Conservation (phyloP, 2,329 filamentous ascomycete species). For the Cladosporium sp. region DNA sequence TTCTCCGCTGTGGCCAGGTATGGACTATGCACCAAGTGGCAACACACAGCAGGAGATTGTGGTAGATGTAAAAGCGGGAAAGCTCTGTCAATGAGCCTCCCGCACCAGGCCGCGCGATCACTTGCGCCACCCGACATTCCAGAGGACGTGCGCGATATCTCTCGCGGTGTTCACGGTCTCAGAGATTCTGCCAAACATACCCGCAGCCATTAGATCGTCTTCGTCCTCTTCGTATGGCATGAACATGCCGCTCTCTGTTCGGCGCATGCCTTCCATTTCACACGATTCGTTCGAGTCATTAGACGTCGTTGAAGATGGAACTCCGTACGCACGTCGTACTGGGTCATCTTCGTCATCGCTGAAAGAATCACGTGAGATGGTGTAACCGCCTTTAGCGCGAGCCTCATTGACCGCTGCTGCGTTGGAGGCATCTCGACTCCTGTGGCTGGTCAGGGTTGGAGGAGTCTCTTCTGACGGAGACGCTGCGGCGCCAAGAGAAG, state of each 20-base stretch:
- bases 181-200: conserved; percentile 75
- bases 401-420: conserved; percentile 12
- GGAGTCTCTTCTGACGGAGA: conserved; percentile 17
- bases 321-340: conserved; percentile 50
- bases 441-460: not conserved
- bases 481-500: conserved; percentile 31
- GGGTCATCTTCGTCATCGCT: conserved; percentile 49
- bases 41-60: conserved; percentile 2
- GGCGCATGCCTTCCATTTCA: conserved; percentile 65
- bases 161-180: conserved; percentile 70
- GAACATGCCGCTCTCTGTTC: conserved; percentile 85
- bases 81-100: not conserved
- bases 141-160: conserved; percentile 66
- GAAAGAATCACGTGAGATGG: conserved; percentile 29
- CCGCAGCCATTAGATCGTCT: conserved; percentile 52
- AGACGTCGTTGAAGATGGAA: conserved; percentile 24
- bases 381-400: conserved; percentile 11
- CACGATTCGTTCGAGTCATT: conserved; percentile 46
- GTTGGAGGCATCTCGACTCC: conserved; percentile 4
- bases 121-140: conserved; percentile 65
- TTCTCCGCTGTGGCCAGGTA: not conserved
- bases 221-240: conserved; percentile 83
- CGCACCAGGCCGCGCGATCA: conserved; percentile 32
- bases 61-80: not conserved
- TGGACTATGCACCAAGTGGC: not conserved